A percentile compares a stretch with the other conserved stretches of the same genome.
Conservation (phyloP, 805 yeast species). For the Metschnikowia colocasiae region DNA sequence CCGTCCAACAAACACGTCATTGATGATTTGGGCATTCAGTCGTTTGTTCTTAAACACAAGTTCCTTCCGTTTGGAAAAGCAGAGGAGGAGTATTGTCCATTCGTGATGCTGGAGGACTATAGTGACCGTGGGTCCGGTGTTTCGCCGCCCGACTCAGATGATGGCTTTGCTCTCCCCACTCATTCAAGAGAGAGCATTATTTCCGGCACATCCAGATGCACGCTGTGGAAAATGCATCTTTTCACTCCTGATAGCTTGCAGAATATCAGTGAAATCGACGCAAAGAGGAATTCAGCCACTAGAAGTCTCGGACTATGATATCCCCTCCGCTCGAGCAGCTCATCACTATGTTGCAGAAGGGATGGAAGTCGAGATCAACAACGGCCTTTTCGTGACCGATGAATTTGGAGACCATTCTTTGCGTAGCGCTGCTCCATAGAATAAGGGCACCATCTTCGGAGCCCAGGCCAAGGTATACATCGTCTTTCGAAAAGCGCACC, state of each 20-base stretch:
- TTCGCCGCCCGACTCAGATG: background rate
- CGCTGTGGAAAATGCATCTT: slow-evolving; percentile 28
- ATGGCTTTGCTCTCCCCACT: slow-evolving; percentile 13
- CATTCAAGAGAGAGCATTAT: slow-evolving; percentile 21
- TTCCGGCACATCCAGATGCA: background rate
- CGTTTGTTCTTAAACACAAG: slow-evolving; percentile 48
- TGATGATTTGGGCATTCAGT: slow-evolving; percentile 58
- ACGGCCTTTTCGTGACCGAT: slow-evolving; percentile 63
- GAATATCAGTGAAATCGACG: slow-evolving; percentile 20
- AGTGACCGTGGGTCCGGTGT: slow-evolving; percentile 10
- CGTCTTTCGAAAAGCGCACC: slow-evolving; percentile 43
- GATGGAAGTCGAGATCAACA: slow-evolving; percentile 56
- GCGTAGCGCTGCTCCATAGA: slow-evolving; percentile 56
- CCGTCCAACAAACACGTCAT: slow-evolving; percentile 39
- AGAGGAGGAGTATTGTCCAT: slow-evolving; percentile 37
- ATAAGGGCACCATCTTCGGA: slow-evolving; percentile 57
- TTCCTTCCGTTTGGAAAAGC: slow-evolving; percentile 35
- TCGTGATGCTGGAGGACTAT: slow-evolving; percentile 13
- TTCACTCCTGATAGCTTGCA: slow-evolving; percentile 31
- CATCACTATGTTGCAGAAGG: slow-evolving; percentile 36
- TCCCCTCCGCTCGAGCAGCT: slow-evolving; percentile 57
- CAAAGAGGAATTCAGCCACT: background rate
- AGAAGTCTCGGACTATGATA: slow-evolving; percentile 40
- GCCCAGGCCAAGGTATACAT: slow-evolving; percentile 49
- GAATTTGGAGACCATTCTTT: slow-evolving; percentile 44